Base-by-base conservation (phyloP, 1,284 basidiomycete genomes). In the Agaricales sp. region DNA sequence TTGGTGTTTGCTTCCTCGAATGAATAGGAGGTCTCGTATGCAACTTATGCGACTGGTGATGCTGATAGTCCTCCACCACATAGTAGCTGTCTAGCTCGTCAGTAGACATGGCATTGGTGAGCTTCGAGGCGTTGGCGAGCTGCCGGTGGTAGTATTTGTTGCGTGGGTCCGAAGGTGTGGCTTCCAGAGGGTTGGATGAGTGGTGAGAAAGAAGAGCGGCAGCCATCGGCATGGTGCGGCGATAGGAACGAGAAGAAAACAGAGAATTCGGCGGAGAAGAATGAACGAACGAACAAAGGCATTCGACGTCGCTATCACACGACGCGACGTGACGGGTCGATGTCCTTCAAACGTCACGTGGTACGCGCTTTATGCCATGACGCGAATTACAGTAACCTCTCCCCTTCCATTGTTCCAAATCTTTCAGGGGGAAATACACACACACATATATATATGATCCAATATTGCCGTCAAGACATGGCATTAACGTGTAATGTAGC, bases 181-280 rank as follows among this genome's bases (percentile, higher is more conserved):
- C 75, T 57, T 88, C 83, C 45, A 87, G 72, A 2, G 85, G 85
- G 58, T 88, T 88, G 41, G 85, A 87, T 12, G 82, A 82, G 59
- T 88, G 86, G 55, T 82, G 81, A 8, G 86, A 87, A 55, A 87
- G 66, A 8, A 74, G 55, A 51, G 63, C 56, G 37, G 63, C 62
- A 11, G 8, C n/a, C 11, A 35, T 8, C 8, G 30, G 30, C 30
- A 35, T 35, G n/a, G n/a, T n/a, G n/a, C n/a, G n/a, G n/a, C n/a
- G n/a, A n/a, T 35, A n/a, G 30, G 30, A 35, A n/a, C 11, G n/a
- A n/a, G 30, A 35, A n/a, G 30, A 35, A n/a, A n/a, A 35, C 8
- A 35, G 30, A n/a, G 30, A 11, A 35, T 35, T 11, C n/a, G 30
- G n/a, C n/a, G n/a, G n/a, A n/a, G n/a, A n/a, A n/a, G n/a, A n/a